These are phyloP conservation scores for Plasmodium vinckei DNA, from an alignment of 169 alveolate genomes.

Conservation along the genomic window DNA sequence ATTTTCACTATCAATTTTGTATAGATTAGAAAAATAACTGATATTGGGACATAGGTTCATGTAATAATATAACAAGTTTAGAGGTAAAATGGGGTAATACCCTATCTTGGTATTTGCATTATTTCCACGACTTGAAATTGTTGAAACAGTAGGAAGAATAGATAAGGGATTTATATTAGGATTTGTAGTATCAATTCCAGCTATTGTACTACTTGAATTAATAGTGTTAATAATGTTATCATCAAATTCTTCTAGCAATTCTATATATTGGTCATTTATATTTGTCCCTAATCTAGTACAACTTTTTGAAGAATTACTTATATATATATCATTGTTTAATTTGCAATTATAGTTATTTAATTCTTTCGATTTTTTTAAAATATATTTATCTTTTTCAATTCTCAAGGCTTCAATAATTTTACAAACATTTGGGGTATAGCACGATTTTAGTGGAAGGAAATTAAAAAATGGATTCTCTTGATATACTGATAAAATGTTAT, in stretches of 20 bases:
- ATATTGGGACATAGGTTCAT: constrained; percentile 52
- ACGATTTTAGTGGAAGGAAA: constrained; percentile 55
- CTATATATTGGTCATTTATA: constrained; percentile 48
- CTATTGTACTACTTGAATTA: background rate
- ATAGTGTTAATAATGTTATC: constrained; percentile 10
- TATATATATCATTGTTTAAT: constrained; percentile 73
- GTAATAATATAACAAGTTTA: constrained; percentile 59
- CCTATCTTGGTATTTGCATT: background rate
- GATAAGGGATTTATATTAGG: too few relatives aligned
- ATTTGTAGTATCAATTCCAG: too few relatives aligned
- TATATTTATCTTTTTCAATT: constrained; percentile 64
- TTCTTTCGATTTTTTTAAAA: constrained; percentile 60
- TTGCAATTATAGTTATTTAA: constrained; percentile 67
- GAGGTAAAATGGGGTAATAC: constrained; percentile 27
- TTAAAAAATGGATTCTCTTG: constrained; percentile 8
- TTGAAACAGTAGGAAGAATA: too few relatives aligned
- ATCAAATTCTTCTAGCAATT: constrained; percentile 73
- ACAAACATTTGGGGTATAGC: constrained; percentile 37
- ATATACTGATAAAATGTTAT: background rate
- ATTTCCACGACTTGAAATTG: too few relatives aligned
- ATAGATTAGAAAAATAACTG: constrained; percentile 20
- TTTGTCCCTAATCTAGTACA: constrained; percentile 51
- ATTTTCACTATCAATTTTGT: constrained; percentile 9
- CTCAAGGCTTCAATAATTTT: constrained; percentile 58
- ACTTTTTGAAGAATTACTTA: constrained; percentile 58